A percentile compares a stretch with the other conserved stretches of the same genome.
phyloP scores from a whole-genome alignment of 768 basidiomycete genomes.

The Tricholoma flavovirens region DNA sequence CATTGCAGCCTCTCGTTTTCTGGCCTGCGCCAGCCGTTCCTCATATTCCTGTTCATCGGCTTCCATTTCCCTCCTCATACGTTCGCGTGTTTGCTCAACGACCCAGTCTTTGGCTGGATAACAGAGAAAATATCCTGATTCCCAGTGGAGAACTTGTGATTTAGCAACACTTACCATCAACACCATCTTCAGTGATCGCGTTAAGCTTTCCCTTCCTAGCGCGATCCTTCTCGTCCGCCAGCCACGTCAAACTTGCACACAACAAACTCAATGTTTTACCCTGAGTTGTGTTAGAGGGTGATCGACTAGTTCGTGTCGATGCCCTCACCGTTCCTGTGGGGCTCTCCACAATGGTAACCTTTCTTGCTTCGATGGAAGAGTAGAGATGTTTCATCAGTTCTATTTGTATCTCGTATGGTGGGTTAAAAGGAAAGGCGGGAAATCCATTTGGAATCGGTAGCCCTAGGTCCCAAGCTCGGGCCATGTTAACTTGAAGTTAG shows the following conservation, averaged over 20 bases:
- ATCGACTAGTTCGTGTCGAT: background rate
- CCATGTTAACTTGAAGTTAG: too few species aligned
- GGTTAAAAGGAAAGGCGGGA: slow-evolving; percentile 75
- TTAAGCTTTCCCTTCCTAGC: slow-evolving; percentile 61
- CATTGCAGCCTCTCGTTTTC: slow-evolving; percentile 56
- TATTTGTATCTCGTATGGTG: slow-evolving; percentile 80
- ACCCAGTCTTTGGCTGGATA: slow-evolving; percentile 71
- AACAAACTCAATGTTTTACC: slow-evolving; percentile 84
- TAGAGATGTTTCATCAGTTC: slow-evolving; percentile 90
- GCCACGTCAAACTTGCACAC: slow-evolving; percentile 72
- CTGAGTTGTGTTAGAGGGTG: slow-evolving; percentile 29
- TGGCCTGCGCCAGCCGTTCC: slow-evolving; percentile 50
- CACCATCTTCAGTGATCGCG: slow-evolving; percentile 28
- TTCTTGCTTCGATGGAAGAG: slow-evolving; percentile 62
- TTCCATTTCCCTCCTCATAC: slow-evolving; percentile 61
- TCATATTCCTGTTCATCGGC: slow-evolving; percentile 61
- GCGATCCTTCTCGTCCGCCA: slow-evolving; percentile 62
- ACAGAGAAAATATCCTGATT: background rate
- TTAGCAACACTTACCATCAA: slow-evolving; percentile 20
- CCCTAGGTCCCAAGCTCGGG: slow-evolving; percentile 24
- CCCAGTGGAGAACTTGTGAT: background rate
- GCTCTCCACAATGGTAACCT: slow-evolving; percentile 81
- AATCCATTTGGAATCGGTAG: slow-evolving; percentile 66
- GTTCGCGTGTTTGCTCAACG: slow-evolving; percentile 59
- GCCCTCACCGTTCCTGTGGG: slow-evolving; percentile 79